Base-by-base conservation (phyloP, 1,284 basidiomycete genomes). In the Malassezia sp. region DNA sequence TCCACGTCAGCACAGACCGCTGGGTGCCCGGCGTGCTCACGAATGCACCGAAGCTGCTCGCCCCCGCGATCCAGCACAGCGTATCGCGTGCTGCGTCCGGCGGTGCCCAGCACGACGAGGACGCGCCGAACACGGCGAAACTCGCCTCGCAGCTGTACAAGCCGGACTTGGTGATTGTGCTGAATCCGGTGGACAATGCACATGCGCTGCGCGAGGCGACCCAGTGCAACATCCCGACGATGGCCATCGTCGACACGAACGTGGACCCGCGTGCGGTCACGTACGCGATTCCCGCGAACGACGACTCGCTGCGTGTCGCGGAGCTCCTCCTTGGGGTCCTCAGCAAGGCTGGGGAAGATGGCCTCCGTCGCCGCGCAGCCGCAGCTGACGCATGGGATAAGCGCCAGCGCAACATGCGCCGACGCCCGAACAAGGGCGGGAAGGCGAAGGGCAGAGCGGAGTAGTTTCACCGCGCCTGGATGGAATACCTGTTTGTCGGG, bases 261-360 rank as follows among this genome's bases (percentile, higher is more conserved):
- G 85, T 83, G 30, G 93, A 99, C 72, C 93, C 93, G 5, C 81
- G 93, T 15, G 77, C 89, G 28, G 90, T 97, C 50, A 96, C 95
- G 77, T 97, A 96, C 72, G 84, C 93, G 27, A 95, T 99, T 62
- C 91, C 90, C 1, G 90, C 87, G 29, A 99, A 97, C 72, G 91
- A 96, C 74, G 91, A 96, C 73, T 86, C 82, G 67, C 78, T 83
- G 8, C 79, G 89, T 42, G 84, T 87, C 15, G 84, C 86, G 34
- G 90, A 96, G 67, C 75, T 99, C 27, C 79, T 99, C 53, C 80
- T 83, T 2, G 90, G 89, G 20, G 80, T 96, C 7, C 75, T 99
- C 42, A 87, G 86, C 57, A 79, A 93, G 56, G 93, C 93, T 0
- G 93, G 88, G 10, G 47, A 70, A 43, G 63, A 71, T 24, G 68